Conservation (phyloP, 176 grass and related monocot species). For the Leersia perrieri region DNA sequence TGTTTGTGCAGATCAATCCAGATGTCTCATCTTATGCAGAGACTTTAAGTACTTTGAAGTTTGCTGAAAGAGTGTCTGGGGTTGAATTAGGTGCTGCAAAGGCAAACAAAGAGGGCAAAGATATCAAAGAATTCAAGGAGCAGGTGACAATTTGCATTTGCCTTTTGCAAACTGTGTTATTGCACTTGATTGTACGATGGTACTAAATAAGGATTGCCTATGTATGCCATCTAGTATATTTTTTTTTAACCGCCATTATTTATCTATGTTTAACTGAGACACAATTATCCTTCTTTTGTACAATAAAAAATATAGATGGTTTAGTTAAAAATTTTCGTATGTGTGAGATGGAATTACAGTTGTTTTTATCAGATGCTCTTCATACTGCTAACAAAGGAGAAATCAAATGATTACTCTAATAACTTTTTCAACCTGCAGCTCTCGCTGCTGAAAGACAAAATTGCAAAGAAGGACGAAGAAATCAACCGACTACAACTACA, state of each 20-base stretch:
- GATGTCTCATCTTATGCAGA: slow-evolving; percentile 55
- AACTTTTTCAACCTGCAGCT: slow-evolving; percentile 39
- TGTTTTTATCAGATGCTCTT: neutral
- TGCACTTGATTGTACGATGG: neutral
- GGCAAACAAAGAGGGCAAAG: slow-evolving; percentile 70
- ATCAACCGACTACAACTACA: slow-evolving; percentile 54
- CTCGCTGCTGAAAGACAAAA: slow-evolving; percentile 62
- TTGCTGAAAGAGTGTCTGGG: slow-evolving; percentile 80
- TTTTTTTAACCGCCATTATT: slow-evolving; percentile 1
- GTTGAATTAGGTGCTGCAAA: slow-evolving; percentile 70
- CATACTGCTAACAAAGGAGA: neutral
- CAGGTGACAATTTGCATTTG: slow-evolving; percentile 39
- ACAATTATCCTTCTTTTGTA: neutral
- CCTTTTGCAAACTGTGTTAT: neutral
- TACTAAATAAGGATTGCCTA: neutral
- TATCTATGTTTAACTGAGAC: neutral
- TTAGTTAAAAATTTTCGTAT: neutral
- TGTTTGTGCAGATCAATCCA: slow-evolving; percentile 82
- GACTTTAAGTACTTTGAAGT: slow-evolving; percentile 82
- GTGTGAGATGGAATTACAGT: neutral
- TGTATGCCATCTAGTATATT: no score
- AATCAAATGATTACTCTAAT: slow-evolving; percentile 16
- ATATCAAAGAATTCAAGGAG: slow-evolving; percentile 67
- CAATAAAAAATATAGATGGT: neutral
- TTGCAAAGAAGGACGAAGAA: slow-evolving; percentile 74